A percentile compares a stretch with the other conserved stretches of the same genome.
phyloP scores from a whole-genome alignment of 352 stramenopile genomes.

The Blastocystis sp. region DNA sequence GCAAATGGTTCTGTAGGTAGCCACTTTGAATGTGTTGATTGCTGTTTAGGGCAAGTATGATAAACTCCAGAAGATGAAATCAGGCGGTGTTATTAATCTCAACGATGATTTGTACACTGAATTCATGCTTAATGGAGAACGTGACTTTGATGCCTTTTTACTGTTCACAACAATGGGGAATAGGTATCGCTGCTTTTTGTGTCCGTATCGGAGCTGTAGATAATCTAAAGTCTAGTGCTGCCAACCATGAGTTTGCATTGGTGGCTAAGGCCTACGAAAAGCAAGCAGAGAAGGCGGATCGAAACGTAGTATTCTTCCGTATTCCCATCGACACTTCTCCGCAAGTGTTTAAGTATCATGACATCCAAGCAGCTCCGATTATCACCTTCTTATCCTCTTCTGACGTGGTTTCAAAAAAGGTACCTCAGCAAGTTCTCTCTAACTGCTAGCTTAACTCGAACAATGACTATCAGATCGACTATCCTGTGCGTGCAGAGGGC shows the following conservation, averaged over 20 bases:
- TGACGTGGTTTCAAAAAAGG: slow-evolving; percentile 11
- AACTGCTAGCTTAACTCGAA: slow-evolving; percentile 18
- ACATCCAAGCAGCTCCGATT: slow-evolving; percentile 2
- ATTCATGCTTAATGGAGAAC: background rate
- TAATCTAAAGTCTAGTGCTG: background rate
- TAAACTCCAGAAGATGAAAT: background rate
- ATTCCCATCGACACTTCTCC: slow-evolving; percentile 17
- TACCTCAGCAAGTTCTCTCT: background rate
- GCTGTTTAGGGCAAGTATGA: slow-evolving; percentile 27
- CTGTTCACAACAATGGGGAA: slow-evolving; percentile 33
- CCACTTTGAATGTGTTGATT: background rate
- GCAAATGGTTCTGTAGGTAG: background rate
- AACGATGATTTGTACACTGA: slow-evolving; percentile 50
- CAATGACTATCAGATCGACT: slow-evolving; percentile 43
- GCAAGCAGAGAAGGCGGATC: background rate
- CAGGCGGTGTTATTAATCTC: background rate
- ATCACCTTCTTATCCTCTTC: slow-evolving; percentile 10
- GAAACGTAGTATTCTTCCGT: slow-evolving; percentile 45
- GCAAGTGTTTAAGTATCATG: slow-evolving; percentile 35
- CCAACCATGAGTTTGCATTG: slow-evolving; percentile 23
- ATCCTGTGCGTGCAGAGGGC: slow-evolving; percentile 23
- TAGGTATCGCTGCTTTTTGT: slow-evolving; percentile 28
- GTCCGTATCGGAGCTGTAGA: background rate
- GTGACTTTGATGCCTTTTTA: slow-evolving; percentile 57
- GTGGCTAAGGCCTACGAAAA: slow-evolving; percentile 7